These are phyloP conservation scores for Nidularia pulvinata DNA, from an alignment of 768 basidiomycete genomes.

Conservation along the genomic window DNA sequence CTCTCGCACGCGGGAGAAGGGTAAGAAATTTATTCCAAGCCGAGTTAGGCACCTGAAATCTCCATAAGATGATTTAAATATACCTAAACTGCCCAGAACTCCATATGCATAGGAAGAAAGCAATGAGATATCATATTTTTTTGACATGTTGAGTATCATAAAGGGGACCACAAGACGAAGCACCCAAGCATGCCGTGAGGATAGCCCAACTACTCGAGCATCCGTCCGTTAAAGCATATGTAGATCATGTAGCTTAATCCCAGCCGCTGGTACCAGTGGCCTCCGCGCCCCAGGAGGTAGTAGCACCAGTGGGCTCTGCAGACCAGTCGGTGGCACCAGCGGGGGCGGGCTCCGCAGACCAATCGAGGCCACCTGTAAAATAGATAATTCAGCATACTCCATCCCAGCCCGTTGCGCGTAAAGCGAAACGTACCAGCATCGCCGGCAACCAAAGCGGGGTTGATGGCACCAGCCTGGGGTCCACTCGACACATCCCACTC, in stretches of 20 bases:
- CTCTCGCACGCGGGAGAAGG: too few relatives aligned
- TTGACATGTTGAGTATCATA: slow-evolving; percentile 13
- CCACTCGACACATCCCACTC: slow-evolving; percentile 82
- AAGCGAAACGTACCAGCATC: slow-evolving; percentile 51
- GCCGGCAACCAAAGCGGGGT: slow-evolving; percentile 71
- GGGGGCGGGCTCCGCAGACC: slow-evolving; percentile 67
- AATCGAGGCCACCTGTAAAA: slow-evolving; percentile 71
- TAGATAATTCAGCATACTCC: slow-evolving; percentile 4
- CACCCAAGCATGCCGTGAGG: background rate
- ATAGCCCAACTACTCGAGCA: background rate
- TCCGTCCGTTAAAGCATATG: background rate
- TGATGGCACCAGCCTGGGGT: slow-evolving; percentile 68
- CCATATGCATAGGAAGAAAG: too few relatives aligned
- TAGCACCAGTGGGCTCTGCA: slow-evolving; percentile 68
- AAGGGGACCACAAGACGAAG: background rate
- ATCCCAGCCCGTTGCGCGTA: background rate
- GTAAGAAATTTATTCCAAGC: too few relatives aligned
- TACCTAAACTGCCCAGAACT: too few relatives aligned
- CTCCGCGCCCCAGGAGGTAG: slow-evolving; percentile 43
- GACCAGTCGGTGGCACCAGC: slow-evolving; percentile 82
- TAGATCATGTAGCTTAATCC: slow-evolving; percentile 23
- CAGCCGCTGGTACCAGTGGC: slow-evolving; percentile 31
- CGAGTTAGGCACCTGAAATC: too few relatives aligned
- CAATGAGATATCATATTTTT: slow-evolving; percentile 24
- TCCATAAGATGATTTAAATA: too few relatives aligned